Evolutionary conservation across 257 asterid species (phyloP), one percentile per base, ranked within the genome.

Genomic region (Avicennia marina): DNA sequence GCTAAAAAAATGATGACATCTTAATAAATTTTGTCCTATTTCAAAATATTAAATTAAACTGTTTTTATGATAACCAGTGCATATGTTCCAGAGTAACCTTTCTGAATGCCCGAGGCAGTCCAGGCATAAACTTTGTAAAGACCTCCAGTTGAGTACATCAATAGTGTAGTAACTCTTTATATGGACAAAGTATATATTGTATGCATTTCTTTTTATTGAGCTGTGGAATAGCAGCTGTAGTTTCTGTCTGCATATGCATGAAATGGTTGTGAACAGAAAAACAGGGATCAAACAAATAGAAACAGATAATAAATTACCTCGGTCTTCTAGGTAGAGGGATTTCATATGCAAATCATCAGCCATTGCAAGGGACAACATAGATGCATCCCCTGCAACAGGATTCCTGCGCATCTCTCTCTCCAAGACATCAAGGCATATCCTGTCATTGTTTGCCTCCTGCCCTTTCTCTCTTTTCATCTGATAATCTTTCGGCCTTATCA

Each of bases 391-490:
- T 25, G 70, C 59, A 40, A 72, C 7, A 4, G 86, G 86, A 54
- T 72, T 75, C 73, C 89, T 73, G 9, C 72, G 82, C 73, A 83
- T 78, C 80, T 80, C 95, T 44, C 89, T 76, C 74, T 86, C 93
- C 71, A 86, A 71, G 13, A 86, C 75, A 55, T 82, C 95, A 63
- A 86, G 74, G 60, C 93, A 86, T 48, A 80, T 68, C 62, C 83
- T 70, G 34, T 83, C 86, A 25, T 75, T 86, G 57, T 74, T 80
- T 2, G 81, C 85, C 45, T 80, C 83, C 66, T 74, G 81, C 12
- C 91, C 83, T 47, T 73, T 81, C 65, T 78, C 83, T 18, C 76
- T 74, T 53, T 64, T 80, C 70, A 71, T 78, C 71, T 76, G 75
- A 65, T 78, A 86, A 21, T 86, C 95, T 70, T 86, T 86, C 9